Conservation (phyloP, 352 stramenopile genomes). For the Phytopythium chamaehyphon region DNA sequence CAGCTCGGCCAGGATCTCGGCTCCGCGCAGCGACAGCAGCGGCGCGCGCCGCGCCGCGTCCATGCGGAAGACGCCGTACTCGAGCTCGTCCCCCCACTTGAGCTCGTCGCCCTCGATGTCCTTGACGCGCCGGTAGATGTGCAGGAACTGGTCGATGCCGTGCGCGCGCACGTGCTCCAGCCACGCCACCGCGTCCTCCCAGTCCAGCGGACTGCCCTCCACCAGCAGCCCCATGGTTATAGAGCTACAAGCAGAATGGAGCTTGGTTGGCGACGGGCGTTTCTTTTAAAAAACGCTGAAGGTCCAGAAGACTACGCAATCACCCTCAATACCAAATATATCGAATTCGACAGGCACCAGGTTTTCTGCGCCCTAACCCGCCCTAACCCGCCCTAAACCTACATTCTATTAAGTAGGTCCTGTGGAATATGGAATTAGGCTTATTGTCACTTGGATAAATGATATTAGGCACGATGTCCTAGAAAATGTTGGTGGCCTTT, state of each 20-base stretch:
- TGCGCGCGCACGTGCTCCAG: constrained; percentile 94
- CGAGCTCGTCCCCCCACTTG: constrained; percentile 98
- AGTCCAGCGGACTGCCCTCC: constrained; percentile 94
- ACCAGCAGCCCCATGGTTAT: constrained; percentile 71
- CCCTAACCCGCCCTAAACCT: too few species aligned
- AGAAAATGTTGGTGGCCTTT: too few species aligned
- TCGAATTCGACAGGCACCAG: too few species aligned
- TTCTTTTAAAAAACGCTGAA: too few species aligned
- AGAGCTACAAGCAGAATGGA: not conserved
- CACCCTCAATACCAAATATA: too few species aligned
- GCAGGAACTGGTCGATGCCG: constrained; percentile 97
- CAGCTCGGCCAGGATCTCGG: constrained; percentile 94
- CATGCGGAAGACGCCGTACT: constrained; percentile 97
- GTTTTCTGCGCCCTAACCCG: too few species aligned
- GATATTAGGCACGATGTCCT: too few species aligned
- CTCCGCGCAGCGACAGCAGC: constrained; percentile 89
- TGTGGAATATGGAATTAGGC: too few species aligned
- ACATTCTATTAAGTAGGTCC: too few species aligned
- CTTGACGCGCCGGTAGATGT: constrained; percentile 95
- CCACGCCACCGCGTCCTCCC: constrained; percentile 94
- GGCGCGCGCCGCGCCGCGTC: constrained; percentile 85
- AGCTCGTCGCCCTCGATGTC: constrained; percentile 94
- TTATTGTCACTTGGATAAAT: too few species aligned
- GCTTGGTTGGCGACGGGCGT: not conserved
- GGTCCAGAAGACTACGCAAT: too few species aligned